Base-by-base conservation (phyloP, 2,329 filamentous ascomycete species). In the Raffaelea deltoideospora region DNA sequence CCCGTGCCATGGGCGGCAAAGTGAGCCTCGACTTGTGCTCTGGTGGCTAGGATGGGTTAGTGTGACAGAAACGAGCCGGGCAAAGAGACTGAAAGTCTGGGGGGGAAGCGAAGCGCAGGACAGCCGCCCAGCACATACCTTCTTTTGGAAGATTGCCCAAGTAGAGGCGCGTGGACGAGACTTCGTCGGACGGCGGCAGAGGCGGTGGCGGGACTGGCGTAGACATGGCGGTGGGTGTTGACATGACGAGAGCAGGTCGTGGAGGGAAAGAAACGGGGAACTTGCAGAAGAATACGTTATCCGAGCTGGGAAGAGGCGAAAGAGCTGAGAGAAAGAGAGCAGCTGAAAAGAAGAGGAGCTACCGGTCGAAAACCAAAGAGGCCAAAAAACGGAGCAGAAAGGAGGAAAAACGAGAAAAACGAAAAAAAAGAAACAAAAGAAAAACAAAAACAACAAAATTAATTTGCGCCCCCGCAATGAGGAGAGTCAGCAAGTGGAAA, bases 1-100 rank as follows among this genome's bases (percentile, higher is more conserved):
- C 90, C 90, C 50, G 86, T 88, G 56, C 88, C 90, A 76, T 95
- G 86, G 54, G 78, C 85, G 58, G 79, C 79, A 65, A 98, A 98
- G 62, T 96, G 88, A 52, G 78, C 76, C 65, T 96, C 87, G 58
- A 98, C 81, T 59, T 98, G 88, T 61, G 83, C 77, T 69, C 96
- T 96, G 62, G 87, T 95, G 65, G 84, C 87, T 92, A 57, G 57
- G 53, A 10, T 2, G 20, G 17, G 24, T 31, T 17, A 31, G 37
- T 10, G 4, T 17, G 10, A 7, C 14, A 31, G 56, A 52, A 53
- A 64, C 69, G 58, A 71, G 65, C 17, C 14, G 15, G n/a, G n/a
- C 27, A 35, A 13, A 18, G 14, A 27, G 5, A 26, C 19, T 6
- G 20, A 21, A 28, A 21, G 33, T 30, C 26, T 33, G 32, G 28